Conservation (phyloP, 148 eudicot species). For the Heliosperma pusillum region DNA sequence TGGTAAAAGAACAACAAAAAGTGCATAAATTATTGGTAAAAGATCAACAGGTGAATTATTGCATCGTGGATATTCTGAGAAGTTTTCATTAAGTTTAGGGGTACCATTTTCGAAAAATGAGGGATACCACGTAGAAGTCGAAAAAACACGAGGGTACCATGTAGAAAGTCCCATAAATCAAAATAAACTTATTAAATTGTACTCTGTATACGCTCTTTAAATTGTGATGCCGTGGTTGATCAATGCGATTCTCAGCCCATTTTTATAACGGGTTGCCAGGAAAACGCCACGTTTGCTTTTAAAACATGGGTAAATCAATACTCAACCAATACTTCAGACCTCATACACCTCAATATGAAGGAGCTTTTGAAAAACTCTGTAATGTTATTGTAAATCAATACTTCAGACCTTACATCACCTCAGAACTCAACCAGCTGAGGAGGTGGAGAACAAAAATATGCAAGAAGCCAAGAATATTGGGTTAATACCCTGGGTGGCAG, state of each 20-base stretch:
- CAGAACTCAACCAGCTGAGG: neutral
- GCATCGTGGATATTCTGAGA: no score
- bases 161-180: no score
- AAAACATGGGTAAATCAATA: neutral
- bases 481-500: constrained; percentile 87
- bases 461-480: neutral
- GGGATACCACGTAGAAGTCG: no score
- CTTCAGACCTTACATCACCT: neutral
- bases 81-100: no score
- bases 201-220: neutral
- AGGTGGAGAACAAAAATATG: neutral
- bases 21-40: no score
- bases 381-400: neutral
- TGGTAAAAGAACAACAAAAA: no score
- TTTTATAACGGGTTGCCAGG: neutral
- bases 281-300: neutral
- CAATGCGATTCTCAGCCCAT: neutral
- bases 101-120: no score
- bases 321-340: no score
- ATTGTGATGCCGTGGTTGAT: neutral
- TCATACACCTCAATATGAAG: neutral
- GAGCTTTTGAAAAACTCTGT: neutral
- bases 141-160: no score
- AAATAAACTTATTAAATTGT: neutral
- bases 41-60: no score